A percentile compares a stretch with the other conserved stretches of the same genome.
phyloP scores from a whole-genome alignment of 2,329 filamentous ascomycete species.

The Emergomyces africanus region DNA sequence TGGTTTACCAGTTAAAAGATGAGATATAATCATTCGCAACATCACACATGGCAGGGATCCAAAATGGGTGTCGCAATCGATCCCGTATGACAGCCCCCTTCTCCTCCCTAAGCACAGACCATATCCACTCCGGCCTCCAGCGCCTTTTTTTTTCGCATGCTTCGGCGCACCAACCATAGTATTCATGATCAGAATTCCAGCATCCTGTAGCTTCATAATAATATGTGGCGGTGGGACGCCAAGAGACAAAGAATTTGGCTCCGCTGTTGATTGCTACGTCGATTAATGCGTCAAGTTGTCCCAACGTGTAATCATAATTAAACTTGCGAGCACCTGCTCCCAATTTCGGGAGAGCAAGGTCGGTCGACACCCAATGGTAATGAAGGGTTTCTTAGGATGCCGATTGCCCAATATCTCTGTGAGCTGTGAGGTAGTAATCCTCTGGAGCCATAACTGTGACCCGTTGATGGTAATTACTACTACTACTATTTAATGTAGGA shows the following conservation, averaged over 20 bases:
- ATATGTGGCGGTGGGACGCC: constrained; percentile 68
- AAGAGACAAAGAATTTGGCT: constrained; percentile 65
- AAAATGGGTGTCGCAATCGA: constrained; percentile 74
- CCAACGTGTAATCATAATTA: constrained; percentile 89
- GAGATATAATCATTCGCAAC: constrained; percentile 61
- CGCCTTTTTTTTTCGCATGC: constrained; percentile 83
- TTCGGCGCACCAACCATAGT: constrained; percentile 93
- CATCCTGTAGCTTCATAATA: constrained; percentile 62
- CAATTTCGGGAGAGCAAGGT: constrained; percentile 82
- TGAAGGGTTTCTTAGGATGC: constrained; percentile 55
- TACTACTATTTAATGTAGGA: neutral
- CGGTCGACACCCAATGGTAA: constrained; percentile 85
- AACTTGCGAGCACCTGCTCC: constrained; percentile 73
- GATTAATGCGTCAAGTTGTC: constrained; percentile 75
- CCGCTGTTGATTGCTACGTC: constrained; percentile 73
- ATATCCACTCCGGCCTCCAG: constrained; percentile 77
- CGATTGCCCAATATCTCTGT: constrained; percentile 67
- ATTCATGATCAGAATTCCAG: constrained; percentile 81
- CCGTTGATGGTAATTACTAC: too few relatives aligned
- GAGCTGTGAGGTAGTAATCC: constrained; percentile 62
- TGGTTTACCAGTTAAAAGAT: constrained; percentile 51
- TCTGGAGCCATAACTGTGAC: constrained; percentile 39
- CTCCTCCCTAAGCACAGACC: constrained; percentile 80
- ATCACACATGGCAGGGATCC: constrained; percentile 71
- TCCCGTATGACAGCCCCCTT: constrained; percentile 89